phyloP scores from a whole-genome alignment of 177 flowering plant genomes.

The Tripterygium wilfordii region DNA sequence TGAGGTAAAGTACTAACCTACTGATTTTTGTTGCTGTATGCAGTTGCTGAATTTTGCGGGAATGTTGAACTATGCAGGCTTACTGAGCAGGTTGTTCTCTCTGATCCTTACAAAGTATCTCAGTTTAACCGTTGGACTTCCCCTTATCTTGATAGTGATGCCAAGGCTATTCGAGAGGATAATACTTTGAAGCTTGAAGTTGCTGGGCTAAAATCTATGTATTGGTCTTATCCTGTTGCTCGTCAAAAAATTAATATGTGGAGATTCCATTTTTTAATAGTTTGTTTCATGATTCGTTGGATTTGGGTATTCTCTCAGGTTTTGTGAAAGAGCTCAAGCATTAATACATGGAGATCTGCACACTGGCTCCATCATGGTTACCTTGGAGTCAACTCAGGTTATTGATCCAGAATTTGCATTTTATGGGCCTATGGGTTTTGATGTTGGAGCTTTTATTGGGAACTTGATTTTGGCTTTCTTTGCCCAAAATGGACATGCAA shows the following conservation, averaged over 20 bases:
- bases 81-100: constrained; percentile 91
- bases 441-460: constrained; percentile 88
- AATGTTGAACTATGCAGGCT: constrained; percentile 90
- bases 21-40: constrained; percentile 12
- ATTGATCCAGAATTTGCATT: constrained; percentile 95
- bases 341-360: constrained; percentile 95
- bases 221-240: too few species aligned
- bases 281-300: neutral
- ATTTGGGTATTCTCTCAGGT: constrained; percentile 42
- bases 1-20: too few species aligned
- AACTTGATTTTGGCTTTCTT: constrained; percentile 50
- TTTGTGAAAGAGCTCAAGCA: constrained; percentile 93
- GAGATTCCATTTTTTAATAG: too few species aligned
- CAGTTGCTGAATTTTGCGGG: constrained; percentile 94
- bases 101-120: constrained; percentile 87
- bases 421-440: constrained; percentile 97
- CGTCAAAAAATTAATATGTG: too few species aligned
- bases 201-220: constrained; percentile 86
- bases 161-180: constrained; percentile 71
- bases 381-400: constrained; percentile 82
- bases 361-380: constrained; percentile 94
- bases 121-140: constrained; percentile 73
- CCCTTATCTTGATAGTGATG: constrained; percentile 85
- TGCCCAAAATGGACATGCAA: constrained; percentile 86
- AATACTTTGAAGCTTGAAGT: constrained; percentile 76